Base-by-base conservation (phyloP, 805 yeast species). In the Metschnikowia continentalis region DNA sequence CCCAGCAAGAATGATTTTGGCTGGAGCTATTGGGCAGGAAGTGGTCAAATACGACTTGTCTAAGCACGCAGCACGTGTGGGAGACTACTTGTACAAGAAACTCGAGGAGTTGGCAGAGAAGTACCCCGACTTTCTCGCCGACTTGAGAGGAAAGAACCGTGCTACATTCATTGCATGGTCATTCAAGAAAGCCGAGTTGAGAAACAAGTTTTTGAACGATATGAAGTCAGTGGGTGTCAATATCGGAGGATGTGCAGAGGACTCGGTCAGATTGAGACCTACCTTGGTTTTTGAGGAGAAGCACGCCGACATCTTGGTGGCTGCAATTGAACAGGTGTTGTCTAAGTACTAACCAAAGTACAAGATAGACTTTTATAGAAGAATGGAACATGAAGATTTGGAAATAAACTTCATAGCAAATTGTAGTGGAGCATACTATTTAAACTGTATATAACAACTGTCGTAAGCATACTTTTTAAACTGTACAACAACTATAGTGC, bases 101-200 rank as follows among this genome's bases (percentile, higher is more conserved):
- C 79, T 88, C 57, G 80, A 74, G 57, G 66, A 56, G 11, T 70
- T 88, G 52, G 79, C 78, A 54, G 58, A 59, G 22, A 73, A 82
- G 66, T 81, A 78, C 68, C 90, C 94, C 50, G 60, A 64, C 42
- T 62, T 67, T 57, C 42, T 83, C 17, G 64, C 69, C 52, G 78
- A 83, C 70, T 77, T 87, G 65, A 81, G 95, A 69, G 95, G 95
- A 55, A 78, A 86, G 69, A 77, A 75, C 62, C 76, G 83, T 59
- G 95, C 87, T 42, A 86, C 94, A 44, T 87, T 85, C 71, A 80
- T 88, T 67, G 95, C 95, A n/a, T 87, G 89, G 82, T 86, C 86
- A 58, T 69, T 82, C 61, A 78, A 78, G 46, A 61, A 78, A 47
- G 68, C 78, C 39, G 75, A 72, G 50, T 69, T 73, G 23, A 81